Percentiles rank a stretch among this genome's conserved stretches.
Evolutionary conservation across 140 eudicot species (phyloP).

Genomic region (Bidens hawaiensis): DNA sequence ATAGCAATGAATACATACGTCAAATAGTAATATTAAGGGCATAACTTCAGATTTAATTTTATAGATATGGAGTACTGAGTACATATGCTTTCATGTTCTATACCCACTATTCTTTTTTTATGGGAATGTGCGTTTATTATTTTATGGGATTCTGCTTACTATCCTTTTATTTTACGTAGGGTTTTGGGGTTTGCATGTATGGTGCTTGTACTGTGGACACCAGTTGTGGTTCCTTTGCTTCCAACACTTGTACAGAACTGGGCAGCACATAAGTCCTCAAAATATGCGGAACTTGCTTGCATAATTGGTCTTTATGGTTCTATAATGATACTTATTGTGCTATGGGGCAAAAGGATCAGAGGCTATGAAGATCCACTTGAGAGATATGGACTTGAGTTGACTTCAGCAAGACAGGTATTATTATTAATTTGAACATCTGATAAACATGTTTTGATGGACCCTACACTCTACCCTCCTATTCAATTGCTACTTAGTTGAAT

Average conservation of each 20-base stretch:
- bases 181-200: conserved; percentile 63
- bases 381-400: conserved; percentile 69
- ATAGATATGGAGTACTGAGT: background rate
- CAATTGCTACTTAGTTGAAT: background rate
- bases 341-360: conserved; percentile 89
- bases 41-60: background rate
- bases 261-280: conserved; percentile 57
- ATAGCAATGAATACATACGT: background rate
- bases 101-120: background rate
- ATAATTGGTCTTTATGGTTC: conserved; percentile 73
- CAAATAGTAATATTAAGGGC: background rate
- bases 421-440: conserved; percentile 6
- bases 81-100: conserved; percentile 1
- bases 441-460: background rate
- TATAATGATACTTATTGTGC: conserved; percentile 41
- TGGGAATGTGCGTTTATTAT: background rate
- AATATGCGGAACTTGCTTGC: conserved; percentile 63
- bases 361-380: conserved; percentile 68
- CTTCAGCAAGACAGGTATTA: conserved; percentile 56
- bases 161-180: conserved; percentile 27
- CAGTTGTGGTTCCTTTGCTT: conserved; percentile 73
- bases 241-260: conserved; percentile 81
- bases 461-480: background rate
- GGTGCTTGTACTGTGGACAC: conserved; percentile 94
- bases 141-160: conserved; percentile 3